Evolutionary conservation across 768 basidiomycete genomes (phyloP).

Genomic region (Mycena haematopus): DNA sequence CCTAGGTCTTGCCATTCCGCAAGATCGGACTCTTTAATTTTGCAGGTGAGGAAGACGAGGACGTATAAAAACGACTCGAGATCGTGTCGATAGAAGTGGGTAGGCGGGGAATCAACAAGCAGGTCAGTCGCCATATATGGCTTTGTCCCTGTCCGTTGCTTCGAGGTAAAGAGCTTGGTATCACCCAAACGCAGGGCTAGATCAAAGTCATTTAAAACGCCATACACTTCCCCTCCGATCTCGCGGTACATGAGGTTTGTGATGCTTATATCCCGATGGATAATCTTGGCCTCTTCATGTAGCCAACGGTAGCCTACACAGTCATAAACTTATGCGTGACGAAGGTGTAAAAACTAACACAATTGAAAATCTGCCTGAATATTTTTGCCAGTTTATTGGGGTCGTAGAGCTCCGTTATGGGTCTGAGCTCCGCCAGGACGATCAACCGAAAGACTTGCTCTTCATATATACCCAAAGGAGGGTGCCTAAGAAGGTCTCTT

Average conservation of each 20-base stretch:
- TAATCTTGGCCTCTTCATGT: not conserved
- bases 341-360: slow-evolving; percentile 3
- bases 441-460: not conserved
- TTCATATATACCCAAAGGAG: not conserved
- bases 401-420: not conserved
- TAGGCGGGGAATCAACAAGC: not conserved
- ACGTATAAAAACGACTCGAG: not conserved
- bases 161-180: not conserved
- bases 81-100: not conserved
- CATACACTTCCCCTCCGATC: not conserved
- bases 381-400: not conserved
- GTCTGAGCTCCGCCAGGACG: not conserved
- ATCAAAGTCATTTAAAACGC: not conserved
- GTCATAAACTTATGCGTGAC: not conserved
- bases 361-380: not conserved
- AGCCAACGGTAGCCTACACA: not conserved
- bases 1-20: not conserved
- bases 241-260: not conserved
- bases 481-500: not conserved
- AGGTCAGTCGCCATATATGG: not conserved
- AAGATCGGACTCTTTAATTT: not conserved
- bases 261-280: not conserved
- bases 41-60: not conserved
- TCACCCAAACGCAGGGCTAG: not conserved
- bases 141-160: not conserved